Base-by-base conservation (phyloP, 1,284 basidiomycete species). In the Omphalotus olearius region DNA sequence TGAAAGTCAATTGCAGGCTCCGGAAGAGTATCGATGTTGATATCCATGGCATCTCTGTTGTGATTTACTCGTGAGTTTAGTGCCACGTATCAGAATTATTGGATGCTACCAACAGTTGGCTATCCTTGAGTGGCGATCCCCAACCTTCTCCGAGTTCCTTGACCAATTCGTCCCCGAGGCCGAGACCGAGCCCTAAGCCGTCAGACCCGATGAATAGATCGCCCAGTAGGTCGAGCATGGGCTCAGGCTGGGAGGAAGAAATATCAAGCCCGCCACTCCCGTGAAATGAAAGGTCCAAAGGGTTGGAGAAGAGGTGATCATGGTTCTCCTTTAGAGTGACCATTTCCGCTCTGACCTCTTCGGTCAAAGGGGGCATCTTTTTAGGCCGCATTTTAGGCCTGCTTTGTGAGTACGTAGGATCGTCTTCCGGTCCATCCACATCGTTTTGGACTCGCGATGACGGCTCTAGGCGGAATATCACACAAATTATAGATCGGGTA, bases 91-190 rank as follows among this genome's bases (percentile, higher is more conserved):
- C n/a, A 36, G 5, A 23, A 5, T 33, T 33, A 10, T 10, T 33
- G 30, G 30, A 9, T 4, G 2, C 30, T 17, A 50, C 42, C 59
- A 60, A 59, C 56, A 37, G 50, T 20, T 16, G 45, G 28, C 50
- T 59, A 26, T 62, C 55, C 25, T 63, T 66, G 17, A 59, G 42
- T 2, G 66, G 65, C 47, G 66, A 66, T 13, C 73, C 79, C 87
- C 88, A 90, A 23, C 74, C 82, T 58, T 81, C 80, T 30, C 86
- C 88, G 3, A 90, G 70, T 59, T 90, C 88, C 56, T 72, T 74
- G 3, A 82, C 85, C 23, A 90, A 68, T 57, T 90, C 88, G 40
- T 88, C 86, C 2, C 78, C 82, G 16, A 86, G 66, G 14, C 70
- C 78, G 4, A 74, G 79, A n/a, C 68, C 78, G 18, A 84, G 63